phyloP scores from a whole-genome alignment of 768 basidiomycete species.

The Kockovaella imperatae region DNA sequence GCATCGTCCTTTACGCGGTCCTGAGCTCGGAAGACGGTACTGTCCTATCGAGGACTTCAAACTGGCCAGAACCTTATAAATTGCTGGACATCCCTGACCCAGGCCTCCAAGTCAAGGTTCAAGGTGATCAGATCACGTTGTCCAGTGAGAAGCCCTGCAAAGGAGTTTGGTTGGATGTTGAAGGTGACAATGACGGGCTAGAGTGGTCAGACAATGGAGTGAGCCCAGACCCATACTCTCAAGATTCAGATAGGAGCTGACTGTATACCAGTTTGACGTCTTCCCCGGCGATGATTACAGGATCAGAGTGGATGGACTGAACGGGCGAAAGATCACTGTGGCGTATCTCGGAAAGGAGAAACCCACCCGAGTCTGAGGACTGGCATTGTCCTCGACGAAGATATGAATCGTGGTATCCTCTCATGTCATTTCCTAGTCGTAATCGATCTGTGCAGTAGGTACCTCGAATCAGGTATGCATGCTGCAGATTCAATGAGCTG shows the following conservation, averaged over 20 bases:
- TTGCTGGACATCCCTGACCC: conserved; percentile 68
- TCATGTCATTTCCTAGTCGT: too few relatives aligned
- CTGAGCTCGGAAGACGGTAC: conserved; percentile 29
- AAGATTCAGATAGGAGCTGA: neutral
- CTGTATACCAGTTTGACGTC: conserved; percentile 55
- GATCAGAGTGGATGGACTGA: conserved; percentile 57
- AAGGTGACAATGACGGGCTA: conserved; percentile 58
- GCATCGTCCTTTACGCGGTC: conserved; percentile 1
- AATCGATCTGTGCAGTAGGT: too few relatives aligned
- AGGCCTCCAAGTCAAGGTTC: conserved; percentile 52
- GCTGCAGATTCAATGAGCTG: too few relatives aligned
- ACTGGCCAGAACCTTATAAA: conserved; percentile 89
- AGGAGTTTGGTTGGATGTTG: conserved; percentile 64
- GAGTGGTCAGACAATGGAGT: conserved; percentile 73
- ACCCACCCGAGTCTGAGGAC: too few relatives aligned
- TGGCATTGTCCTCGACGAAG: too few relatives aligned
- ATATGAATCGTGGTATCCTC: too few relatives aligned
- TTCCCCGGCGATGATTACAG: conserved; percentile 72
- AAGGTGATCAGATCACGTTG: conserved; percentile 11
- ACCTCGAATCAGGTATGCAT: too few relatives aligned
- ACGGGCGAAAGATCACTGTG: conserved; percentile 56
- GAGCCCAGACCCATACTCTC: neutral
- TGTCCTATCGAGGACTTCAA: conserved; percentile 6
- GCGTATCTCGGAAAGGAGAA: conserved; percentile 8
- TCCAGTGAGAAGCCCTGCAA: conserved; percentile 58